Percentiles rank a stretch among this genome's conserved stretches.
Conservation (phyloP, 2,329 filamentous ascomycete genomes). For the Colletotrichum plurivorum region DNA sequence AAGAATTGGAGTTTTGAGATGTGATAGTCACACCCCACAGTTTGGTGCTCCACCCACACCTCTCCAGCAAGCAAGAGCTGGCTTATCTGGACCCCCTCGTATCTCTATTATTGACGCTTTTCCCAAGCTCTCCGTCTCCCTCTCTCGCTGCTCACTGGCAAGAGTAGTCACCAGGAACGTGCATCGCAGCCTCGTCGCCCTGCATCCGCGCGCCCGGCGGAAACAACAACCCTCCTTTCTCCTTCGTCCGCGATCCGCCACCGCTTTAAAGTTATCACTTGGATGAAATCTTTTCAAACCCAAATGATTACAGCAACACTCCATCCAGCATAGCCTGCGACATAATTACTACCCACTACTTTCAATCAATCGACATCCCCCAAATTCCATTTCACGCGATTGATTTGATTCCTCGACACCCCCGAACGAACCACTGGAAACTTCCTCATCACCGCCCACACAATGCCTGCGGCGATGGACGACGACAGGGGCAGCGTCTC, state of each 20-base stretch:
- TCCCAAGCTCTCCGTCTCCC: conserved; percentile 25
- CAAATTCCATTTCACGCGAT: conserved; percentile 9
- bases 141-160: conserved; percentile 20
- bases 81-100: conserved; percentile 17
- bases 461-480: conserved; percentile 46
- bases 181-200: conserved; percentile 40
- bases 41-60: neutral
- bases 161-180: conserved; percentile 36
- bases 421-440: conserved; percentile 13
- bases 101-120: conserved; percentile 31
- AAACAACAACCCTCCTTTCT: conserved; percentile 22
- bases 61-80: neutral
- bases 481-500: conserved; percentile 44
- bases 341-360: neutral
- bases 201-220: conserved; percentile 34
- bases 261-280: conserved; percentile 27
- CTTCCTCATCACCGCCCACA: neutral
- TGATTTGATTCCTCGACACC: conserved; percentile 12
- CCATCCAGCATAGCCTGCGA: neutral
- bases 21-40: conserved; percentile 32
- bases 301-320: conserved; percentile 10
- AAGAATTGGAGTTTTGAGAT: conserved; percentile 37
- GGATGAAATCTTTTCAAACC: neutral
- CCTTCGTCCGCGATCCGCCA: conserved; percentile 4
- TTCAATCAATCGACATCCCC: conserved; percentile 3